These are phyloP conservation scores for Candida odintsovae DNA, from an alignment of 805 yeast species.

Conservation along the genomic window DNA sequence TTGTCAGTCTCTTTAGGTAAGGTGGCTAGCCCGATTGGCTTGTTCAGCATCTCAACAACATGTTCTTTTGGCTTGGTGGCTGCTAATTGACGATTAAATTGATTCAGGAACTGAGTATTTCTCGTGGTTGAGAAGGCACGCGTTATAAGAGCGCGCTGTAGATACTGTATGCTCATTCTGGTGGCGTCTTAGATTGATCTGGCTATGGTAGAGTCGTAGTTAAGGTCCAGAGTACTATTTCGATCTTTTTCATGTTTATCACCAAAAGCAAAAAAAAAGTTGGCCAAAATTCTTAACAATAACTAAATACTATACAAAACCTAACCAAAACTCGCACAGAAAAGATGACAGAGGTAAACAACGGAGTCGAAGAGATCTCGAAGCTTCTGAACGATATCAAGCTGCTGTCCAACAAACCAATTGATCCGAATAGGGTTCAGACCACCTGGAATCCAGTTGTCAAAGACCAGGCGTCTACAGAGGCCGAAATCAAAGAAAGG, in stretches of 20 bases:
- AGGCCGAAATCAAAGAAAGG: constrained; percentile 26
- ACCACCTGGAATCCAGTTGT: not conserved
- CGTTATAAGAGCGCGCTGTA: not conserved
- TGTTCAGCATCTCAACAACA: constrained; percentile 28
- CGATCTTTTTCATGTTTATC: not conserved
- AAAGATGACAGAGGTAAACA: not conserved
- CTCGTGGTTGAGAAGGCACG: constrained; percentile 7
- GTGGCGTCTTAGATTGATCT: not conserved
- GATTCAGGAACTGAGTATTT: constrained; percentile 20
- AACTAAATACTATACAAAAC: no score
- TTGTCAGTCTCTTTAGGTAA: constrained; percentile 36
- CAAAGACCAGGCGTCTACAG: not conserved
- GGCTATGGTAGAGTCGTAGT: no score
- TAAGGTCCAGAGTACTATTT: no score
- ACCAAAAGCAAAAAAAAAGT: no score
- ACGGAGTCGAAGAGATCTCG: not conserved
- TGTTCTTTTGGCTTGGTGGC: constrained; percentile 33
- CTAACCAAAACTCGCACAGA: not conserved
- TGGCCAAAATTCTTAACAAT: not conserved
- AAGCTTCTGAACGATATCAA: not conserved
- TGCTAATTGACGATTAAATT: constrained; percentile 29
- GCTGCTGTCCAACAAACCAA: not conserved
- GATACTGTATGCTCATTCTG: not conserved
- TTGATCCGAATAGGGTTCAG: not conserved
- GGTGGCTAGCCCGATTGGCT: constrained; percentile 40